A percentile compares a stretch with the other conserved stretches of the same genome.
Evolutionary conservation across 352 stramenopile species (phyloP).

Genomic region (Labyrinthula sp.): DNA sequence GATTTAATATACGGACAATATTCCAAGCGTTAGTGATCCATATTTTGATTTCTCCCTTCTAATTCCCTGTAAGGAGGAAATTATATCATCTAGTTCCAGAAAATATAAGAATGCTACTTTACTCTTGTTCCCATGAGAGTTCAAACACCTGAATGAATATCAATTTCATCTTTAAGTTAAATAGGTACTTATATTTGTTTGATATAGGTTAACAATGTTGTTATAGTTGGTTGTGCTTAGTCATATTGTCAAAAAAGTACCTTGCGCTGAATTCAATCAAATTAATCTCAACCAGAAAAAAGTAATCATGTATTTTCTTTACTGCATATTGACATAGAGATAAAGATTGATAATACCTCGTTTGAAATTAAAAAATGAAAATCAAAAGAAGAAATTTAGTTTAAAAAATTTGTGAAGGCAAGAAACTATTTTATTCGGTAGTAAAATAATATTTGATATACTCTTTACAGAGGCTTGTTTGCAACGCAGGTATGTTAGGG

Average conservation of each 20-base stretch:
- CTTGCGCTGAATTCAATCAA: conserved; percentile 89
- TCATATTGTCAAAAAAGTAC: conserved; percentile 83
- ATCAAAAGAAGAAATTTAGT: conserved; percentile 56
- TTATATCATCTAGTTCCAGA: conserved; percentile 84
- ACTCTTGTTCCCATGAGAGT: conserved; percentile 84
- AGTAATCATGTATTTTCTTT: conserved; percentile 98
- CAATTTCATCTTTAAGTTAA: conserved; percentile 68
- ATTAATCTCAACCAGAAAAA: conserved; percentile 93
- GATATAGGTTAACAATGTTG: conserved; percentile 77
- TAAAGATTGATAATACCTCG: conserved; percentile 69
- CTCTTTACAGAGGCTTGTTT: conserved; percentile 80
- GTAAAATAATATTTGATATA: conserved; percentile 74
- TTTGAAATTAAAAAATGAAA: conserved; percentile 61
- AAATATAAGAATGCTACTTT: conserved; percentile 99
- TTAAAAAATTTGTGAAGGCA: conserved; percentile 89
- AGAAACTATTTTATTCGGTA: conserved; percentile 73
- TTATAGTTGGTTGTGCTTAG: conserved; percentile 72
- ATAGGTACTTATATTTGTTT: conserved; percentile 93
- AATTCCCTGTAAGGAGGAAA: conserved; percentile 64
- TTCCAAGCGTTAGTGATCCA: too few relatives aligned
- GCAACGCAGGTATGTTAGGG: conserved; percentile 61
- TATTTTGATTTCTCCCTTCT: too few relatives aligned
- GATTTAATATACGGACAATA: too few relatives aligned
- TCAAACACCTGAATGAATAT: conserved; percentile 33
- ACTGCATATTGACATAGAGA: conserved; percentile 78